phyloP scores from a whole-genome alignment of 2,329 filamentous ascomycete genomes.

The Hyphodiscus sp. region DNA sequence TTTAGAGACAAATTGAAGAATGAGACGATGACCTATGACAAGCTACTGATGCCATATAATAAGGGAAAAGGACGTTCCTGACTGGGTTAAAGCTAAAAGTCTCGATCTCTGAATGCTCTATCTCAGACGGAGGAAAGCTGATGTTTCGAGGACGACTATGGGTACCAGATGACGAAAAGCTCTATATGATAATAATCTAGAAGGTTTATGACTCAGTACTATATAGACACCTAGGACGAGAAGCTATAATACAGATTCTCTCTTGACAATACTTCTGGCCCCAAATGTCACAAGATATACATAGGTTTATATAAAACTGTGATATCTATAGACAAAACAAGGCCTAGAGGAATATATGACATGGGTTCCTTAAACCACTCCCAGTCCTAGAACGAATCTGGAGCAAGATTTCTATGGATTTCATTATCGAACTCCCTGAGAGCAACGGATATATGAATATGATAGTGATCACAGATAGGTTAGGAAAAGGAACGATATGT shows the following conservation, averaged over 20 bases:
- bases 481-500: neutral
- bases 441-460: neutral
- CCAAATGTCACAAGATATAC: too few relatives aligned
- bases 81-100: neutral
- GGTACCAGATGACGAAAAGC: too few relatives aligned
- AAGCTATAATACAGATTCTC: too few relatives aligned
- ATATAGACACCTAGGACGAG: too few relatives aligned
- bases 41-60: too few relatives aligned
- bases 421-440: neutral
- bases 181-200: neutral
- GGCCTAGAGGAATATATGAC: conserved; percentile 1
- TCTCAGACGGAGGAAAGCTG: too few relatives aligned
- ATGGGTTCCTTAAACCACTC: conserved; percentile 6
- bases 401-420: conserved; percentile 8
- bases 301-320: neutral
- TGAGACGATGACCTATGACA: too few relatives aligned
- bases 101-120: too few relatives aligned
- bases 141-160: too few relatives aligned
- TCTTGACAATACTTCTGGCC: too few relatives aligned
- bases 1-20: too few relatives aligned
- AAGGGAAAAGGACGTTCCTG: neutral
- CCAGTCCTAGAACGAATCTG: conserved; percentile 1
- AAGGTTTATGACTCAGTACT: too few relatives aligned
- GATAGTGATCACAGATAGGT: neutral
- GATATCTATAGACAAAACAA: neutral